phyloP scores from a whole-genome alignment of 73 alveolate genomes.

The Paraurostyla sp. region DNA sequence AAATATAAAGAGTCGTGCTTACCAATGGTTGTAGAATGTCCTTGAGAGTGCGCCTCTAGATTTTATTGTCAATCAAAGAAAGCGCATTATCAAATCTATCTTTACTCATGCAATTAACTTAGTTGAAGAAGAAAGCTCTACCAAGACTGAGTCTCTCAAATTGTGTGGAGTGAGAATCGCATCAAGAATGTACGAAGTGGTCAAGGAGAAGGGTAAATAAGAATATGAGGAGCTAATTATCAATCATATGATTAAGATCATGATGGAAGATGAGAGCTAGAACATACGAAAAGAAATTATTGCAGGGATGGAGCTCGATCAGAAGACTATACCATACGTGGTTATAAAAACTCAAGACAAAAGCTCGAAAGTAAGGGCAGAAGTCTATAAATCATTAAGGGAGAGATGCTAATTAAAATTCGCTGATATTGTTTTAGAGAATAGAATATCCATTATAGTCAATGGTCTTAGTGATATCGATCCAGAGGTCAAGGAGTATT shows the following conservation, averaged over 20 bases:
- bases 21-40: not conserved
- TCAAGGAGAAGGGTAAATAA: not conserved
- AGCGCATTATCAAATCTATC: slow-evolving; percentile 14
- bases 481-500: not conserved
- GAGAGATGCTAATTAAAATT: not conserved
- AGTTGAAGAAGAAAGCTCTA: not conserved
- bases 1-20: not conserved
- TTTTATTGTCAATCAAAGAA: not conserved
- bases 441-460: not conserved
- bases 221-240: slow-evolving; percentile 22
- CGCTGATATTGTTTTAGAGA: not conserved
- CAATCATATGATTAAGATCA: slow-evolving; percentile 22
- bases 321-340: slow-evolving; percentile 21
- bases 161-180: slow-evolving; percentile 21
- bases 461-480: slow-evolving; percentile 48
- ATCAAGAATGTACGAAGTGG: slow-evolving; percentile 9
- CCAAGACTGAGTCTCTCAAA: not conserved
- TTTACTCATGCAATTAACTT: slow-evolving; percentile 36
- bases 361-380: not conserved
- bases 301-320: not conserved
- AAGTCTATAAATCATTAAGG: slow-evolving; percentile 13
- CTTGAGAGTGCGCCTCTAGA: not conserved
- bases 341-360: slow-evolving; percentile 33
- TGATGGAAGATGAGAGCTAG: slow-evolving; percentile 42
- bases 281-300: slow-evolving; percentile 1